Percentiles rank a stretch among this genome's conserved stretches.
phyloP scores from a whole-genome alignment of 2,329 filamentous ascomycete genomes.

The Stromatinia cepivora region DNA sequence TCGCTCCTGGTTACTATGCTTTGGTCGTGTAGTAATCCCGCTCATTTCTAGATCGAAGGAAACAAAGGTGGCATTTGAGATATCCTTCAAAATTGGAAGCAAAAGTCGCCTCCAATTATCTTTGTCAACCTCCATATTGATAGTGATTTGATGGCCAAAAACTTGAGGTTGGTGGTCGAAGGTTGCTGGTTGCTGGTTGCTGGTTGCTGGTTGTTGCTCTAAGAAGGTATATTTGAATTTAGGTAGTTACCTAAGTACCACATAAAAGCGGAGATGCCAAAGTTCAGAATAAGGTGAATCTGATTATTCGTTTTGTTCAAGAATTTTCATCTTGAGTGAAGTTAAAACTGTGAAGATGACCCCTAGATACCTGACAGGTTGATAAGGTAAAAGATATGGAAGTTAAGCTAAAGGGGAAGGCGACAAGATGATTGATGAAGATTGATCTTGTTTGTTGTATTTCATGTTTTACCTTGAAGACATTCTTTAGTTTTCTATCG shows the following conservation, averaged over 20 bases:
- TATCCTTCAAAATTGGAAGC: conserved; percentile 56
- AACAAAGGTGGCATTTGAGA: conserved; percentile 61
- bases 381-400: not conserved
- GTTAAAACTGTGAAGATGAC: not conserved
- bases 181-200: not conserved
- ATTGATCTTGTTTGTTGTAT: conserved; percentile 6
- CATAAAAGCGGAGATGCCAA: conserved; percentile 4
- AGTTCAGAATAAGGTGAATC: not conserved
- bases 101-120: conserved; percentile 45
- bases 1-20: conserved; percentile 36
- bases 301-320: not conserved
- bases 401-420: conserved; percentile 7
- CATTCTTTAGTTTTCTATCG: not conserved
- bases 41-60: conserved; percentile 67
- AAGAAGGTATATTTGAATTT: not conserved
- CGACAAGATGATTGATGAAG: not conserved
- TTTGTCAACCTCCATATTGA: conserved; percentile 20
- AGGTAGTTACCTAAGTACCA: not conserved
- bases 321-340: not conserved
- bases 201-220: not conserved
- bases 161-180: not conserved
- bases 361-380: too few relatives aligned
- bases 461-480: conserved; percentile 1
- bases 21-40: conserved; percentile 52
- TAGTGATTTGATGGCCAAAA: not conserved